Conservation (phyloP, 257 asterid genomes). For the Solanum gandarillasii region DNA sequence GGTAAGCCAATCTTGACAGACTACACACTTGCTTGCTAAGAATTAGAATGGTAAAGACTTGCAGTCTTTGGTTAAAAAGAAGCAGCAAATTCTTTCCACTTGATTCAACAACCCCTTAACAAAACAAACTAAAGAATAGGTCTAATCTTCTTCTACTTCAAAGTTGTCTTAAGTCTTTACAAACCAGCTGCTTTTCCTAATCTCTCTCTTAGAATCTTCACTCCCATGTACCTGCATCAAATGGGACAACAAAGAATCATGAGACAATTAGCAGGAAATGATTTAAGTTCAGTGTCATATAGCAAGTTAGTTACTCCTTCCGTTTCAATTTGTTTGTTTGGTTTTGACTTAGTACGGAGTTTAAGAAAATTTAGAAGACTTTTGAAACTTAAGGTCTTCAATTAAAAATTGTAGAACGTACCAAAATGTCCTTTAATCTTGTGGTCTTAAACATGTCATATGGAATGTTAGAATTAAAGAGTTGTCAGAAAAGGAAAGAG, state of each 20-base stretch:
- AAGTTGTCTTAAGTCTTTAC: slow-evolving; percentile 4
- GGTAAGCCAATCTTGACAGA: slow-evolving; percentile 1
- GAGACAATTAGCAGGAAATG: not conserved
- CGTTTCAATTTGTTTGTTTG: not conserved
- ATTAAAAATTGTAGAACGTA: not conserved
- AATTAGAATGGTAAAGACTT: not conserved
- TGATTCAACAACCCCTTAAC: not conserved
- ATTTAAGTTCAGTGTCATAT: not conserved
- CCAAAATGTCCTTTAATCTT: not conserved
- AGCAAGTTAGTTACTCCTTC: not conserved
- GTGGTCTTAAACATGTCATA: not conserved
- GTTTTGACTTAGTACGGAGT: not conserved
- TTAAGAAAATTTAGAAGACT: not conserved
- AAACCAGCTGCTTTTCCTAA: slow-evolving; percentile 46
- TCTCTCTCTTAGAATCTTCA: slow-evolving; percentile 75
- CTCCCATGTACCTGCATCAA: slow-evolving; percentile 80
- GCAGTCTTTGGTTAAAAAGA: not conserved
- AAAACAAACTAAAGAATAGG: not conserved
- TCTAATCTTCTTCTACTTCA: slow-evolving; percentile 11
- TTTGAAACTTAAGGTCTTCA: not conserved
- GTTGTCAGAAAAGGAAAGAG: not conserved
- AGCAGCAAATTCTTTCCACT: not conserved
- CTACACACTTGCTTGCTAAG: slow-evolving; percentile 1
- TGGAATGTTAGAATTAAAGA: not conserved
- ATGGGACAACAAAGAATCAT: not conserved